phyloP scores from a whole-genome alignment of 2,329 filamentous ascomycete genomes.

The Alternaria atra region DNA sequence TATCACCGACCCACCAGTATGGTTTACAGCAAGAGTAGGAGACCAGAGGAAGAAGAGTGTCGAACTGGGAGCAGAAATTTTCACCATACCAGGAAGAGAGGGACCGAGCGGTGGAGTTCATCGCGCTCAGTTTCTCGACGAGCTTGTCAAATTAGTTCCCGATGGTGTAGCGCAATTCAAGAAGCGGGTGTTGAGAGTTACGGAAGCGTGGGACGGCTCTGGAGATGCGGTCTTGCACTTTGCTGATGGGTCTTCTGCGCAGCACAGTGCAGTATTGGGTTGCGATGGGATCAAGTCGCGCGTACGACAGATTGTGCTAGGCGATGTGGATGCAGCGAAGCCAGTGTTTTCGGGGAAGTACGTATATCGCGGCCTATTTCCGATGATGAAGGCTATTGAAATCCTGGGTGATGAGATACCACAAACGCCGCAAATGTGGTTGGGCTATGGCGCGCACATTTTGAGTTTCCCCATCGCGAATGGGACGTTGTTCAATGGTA shows the following conservation, averaged over 20 bases:
- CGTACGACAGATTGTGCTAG: conserved; percentile 63
- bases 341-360: conserved; percentile 66
- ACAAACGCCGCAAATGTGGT: conserved; percentile 66
- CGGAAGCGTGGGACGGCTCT: conserved; percentile 33
- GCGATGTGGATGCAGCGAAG: conserved; percentile 50
- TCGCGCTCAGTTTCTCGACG: conserved; percentile 60
- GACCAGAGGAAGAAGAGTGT: conserved; percentile 35
- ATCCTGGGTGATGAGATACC: conserved; percentile 63
- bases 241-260: conserved; percentile 55
- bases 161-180: conserved; percentile 52
- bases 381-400: conserved; percentile 63
- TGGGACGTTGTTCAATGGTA: too few species aligned
- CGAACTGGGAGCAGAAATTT: conserved; percentile 29
- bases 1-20: conserved; percentile 25
- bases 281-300: conserved; percentile 72
- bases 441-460: too few species aligned
- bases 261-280: conserved; percentile 63
- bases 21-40: conserved; percentile 36
- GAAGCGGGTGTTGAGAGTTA: conserved; percentile 48
- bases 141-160: conserved; percentile 60
- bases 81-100: conserved; percentile 32
- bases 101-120: conserved; percentile 53
- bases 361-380: conserved; percentile 69
- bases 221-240: conserved; percentile 50
- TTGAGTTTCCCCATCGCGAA: too few species aligned